These are phyloP conservation scores for Actinidia arguta DNA, from an alignment of 179 eudicot genomes.

Conservation along the genomic window DNA sequence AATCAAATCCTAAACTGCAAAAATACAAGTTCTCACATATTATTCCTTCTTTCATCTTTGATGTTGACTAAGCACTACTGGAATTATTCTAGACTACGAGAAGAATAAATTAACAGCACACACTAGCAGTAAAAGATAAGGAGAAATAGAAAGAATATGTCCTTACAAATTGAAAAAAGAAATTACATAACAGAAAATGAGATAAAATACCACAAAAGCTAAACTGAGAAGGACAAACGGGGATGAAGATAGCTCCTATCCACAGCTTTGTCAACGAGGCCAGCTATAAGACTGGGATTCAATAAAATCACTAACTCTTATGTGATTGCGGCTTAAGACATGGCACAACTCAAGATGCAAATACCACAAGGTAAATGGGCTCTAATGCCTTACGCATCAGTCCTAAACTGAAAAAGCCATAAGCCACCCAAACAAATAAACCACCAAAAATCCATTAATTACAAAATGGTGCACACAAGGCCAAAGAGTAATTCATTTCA, in stretches of 20 bases:
- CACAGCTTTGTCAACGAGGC: neutral
- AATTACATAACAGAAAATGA: neutral
- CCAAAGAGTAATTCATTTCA: too few species aligned
- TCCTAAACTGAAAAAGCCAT: too few species aligned
- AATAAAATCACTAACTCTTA: neutral
- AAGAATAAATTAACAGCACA: too few species aligned
- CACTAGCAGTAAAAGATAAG: too few species aligned
- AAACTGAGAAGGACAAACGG: too few species aligned
- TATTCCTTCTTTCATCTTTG: neutral
- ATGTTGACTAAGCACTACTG: neutral
- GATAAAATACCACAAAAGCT: neutral
- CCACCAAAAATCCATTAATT: too few species aligned
- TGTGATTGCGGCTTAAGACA: neutral
- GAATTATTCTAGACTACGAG: neutral
- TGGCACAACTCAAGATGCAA: too few species aligned
- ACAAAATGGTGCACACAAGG: too few species aligned
- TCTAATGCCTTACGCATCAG: too few species aligned
- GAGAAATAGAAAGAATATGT: neutral
- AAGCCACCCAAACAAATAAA: too few species aligned
- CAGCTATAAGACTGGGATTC: neutral
- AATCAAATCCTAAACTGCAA: neutral
- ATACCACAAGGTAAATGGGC: too few species aligned
- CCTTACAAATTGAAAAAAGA: neutral
- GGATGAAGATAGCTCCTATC: neutral
- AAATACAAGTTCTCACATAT: neutral